phyloP scores from a whole-genome alignment of 306 rosid species.

The Biancaea sappan region DNA sequence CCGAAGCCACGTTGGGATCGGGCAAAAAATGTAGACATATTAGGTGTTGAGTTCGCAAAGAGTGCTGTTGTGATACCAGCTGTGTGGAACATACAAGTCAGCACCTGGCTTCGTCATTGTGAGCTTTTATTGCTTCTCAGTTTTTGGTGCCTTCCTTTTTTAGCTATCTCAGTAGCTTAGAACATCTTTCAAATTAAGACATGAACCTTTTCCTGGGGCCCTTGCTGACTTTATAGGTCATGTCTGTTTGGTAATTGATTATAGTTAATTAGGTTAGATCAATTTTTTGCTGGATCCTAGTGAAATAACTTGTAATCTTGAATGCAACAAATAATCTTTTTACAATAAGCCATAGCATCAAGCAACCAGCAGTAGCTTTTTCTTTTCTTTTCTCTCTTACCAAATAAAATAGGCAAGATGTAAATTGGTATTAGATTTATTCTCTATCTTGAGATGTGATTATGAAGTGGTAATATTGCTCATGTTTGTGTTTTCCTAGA shows the following conservation, averaged over 20 bases:
- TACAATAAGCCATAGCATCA: neutral
- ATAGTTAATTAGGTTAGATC: neutral
- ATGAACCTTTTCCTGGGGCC: neutral
- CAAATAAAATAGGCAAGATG: neutral
- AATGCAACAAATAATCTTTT: constrained; percentile 10
- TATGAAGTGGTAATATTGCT: constrained; percentile 34
- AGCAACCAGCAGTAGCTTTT: neutral
- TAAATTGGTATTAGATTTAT: constrained; percentile 1
- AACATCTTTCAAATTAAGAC: neutral
- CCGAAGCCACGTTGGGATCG: constrained; percentile 91
- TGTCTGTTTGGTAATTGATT: neutral
- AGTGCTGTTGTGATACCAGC: constrained; percentile 86
- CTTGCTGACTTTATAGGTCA: neutral
- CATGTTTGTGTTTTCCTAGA: constrained; percentile 52
- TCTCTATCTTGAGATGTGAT: constrained; percentile 21
- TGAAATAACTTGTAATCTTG: neutral
- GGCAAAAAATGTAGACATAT: constrained; percentile 84
- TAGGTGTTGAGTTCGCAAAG: constrained; percentile 90
- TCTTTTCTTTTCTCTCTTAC: constrained; percentile 3
- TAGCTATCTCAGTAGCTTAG: constrained; percentile 5
- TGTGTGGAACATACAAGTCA: constrained; percentile 98
- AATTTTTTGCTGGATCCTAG: neutral
- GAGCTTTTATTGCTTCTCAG: constrained; percentile 49
- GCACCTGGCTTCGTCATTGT: constrained; percentile 99
- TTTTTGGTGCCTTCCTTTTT: constrained; percentile 26